phyloP scores from a whole-genome alignment of 2,329 filamentous ascomycete species.

The Botrytis pseudocinerea region DNA sequence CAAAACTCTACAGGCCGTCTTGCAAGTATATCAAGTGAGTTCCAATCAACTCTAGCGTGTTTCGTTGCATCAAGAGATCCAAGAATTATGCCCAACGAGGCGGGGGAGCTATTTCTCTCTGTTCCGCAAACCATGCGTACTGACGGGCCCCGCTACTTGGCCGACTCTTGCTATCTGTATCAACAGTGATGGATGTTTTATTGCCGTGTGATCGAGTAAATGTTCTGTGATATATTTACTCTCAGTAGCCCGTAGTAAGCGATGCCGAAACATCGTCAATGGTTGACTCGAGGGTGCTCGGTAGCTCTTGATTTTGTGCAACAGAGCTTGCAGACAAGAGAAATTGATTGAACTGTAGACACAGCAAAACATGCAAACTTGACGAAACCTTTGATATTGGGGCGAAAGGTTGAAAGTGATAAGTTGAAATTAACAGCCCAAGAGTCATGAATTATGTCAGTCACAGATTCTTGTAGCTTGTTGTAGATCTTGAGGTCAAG shows the following conservation, averaged over 20 bases:
- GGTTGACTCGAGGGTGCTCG: not conserved
- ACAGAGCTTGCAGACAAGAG: not conserved
- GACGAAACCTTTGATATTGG: not conserved
- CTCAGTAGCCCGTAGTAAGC: not conserved
- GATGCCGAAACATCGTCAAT: not conserved
- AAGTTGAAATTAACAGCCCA: not conserved
- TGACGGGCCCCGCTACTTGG: too few relatives aligned
- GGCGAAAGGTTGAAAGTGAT: not conserved
- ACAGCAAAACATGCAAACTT: not conserved
- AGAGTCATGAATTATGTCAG: not conserved
- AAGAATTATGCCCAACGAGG: too few relatives aligned
- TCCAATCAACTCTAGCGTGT: not conserved
- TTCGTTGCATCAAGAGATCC: too few relatives aligned
- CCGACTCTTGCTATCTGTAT: too few relatives aligned
- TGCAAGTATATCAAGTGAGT: not conserved
- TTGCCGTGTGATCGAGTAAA: not conserved
- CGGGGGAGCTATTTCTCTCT: too few relatives aligned
- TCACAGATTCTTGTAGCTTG: not conserved
- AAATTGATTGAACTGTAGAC: not conserved
- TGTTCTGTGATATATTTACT: not conserved
- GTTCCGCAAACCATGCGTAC: too few relatives aligned
- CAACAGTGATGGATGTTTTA: not conserved
- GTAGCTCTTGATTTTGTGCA: not conserved
- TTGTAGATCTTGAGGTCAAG: not conserved
- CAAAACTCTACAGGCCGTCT: not conserved